These are phyloP conservation scores for Kuraishia piskuri DNA, from an alignment of 805 yeast genomes.

Conservation along the genomic window DNA sequence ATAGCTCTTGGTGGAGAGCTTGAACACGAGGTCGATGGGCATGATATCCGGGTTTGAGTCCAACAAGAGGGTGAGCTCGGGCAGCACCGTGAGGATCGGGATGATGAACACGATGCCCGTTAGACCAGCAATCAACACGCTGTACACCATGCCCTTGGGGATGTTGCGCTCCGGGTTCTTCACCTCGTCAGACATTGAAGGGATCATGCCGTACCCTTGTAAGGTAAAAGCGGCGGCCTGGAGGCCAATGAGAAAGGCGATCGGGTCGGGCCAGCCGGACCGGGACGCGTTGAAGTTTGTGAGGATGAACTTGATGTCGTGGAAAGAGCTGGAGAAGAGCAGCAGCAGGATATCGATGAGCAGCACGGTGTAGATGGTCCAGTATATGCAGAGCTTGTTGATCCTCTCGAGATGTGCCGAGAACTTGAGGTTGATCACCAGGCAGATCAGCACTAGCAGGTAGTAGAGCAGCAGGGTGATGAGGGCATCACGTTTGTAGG, in stretches of 20 bases:
- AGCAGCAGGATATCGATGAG: conserved; percentile 57
- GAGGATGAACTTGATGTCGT: conserved; percentile 49
- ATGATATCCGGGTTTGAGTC: conserved; percentile 59
- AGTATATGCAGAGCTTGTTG: conserved; percentile 60
- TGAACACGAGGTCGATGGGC: conserved; percentile 74
- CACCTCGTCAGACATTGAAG: conserved; percentile 79
- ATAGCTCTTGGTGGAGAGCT: conserved; percentile 58
- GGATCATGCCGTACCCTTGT: conserved; percentile 77
- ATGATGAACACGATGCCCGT: conserved; percentile 66
- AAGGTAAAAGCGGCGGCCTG: conserved; percentile 74
- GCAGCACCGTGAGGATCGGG: conserved; percentile 65
- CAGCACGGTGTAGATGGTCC: conserved; percentile 67
- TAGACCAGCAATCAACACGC: conserved; percentile 56
- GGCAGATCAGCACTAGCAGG: conserved; percentile 47
- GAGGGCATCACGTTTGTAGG: conserved; percentile 48
- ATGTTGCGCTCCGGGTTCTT: conserved; percentile 64
- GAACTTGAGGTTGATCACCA: conserved; percentile 53
- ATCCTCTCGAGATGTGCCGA: conserved; percentile 53
- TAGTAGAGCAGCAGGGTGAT: conserved; percentile 51
- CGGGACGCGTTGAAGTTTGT: conserved; percentile 62
- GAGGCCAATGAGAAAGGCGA: conserved; percentile 71
- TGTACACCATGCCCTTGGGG: conserved; percentile 62
- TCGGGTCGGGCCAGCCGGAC: conserved; percentile 66
- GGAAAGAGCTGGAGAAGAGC: conserved; percentile 48
- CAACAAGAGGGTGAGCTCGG: conserved; percentile 48